phyloP scores from a whole-genome alignment of 345 rosid species.

The Corchorus capsularis region DNA sequence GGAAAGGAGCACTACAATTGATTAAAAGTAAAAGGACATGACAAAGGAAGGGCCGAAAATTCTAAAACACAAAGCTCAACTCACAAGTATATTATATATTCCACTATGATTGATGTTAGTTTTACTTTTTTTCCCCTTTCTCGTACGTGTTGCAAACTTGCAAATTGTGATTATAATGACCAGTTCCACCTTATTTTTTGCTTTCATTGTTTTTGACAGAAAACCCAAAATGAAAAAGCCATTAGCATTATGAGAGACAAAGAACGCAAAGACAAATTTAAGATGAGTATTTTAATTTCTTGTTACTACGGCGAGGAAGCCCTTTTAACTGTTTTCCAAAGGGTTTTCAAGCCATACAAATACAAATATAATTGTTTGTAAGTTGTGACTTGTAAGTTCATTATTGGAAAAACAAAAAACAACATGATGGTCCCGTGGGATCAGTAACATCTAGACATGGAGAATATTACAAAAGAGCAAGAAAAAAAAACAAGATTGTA shows the following conservation, averaged over 20 bases:
- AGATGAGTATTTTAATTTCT: neutral
- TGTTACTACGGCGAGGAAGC: neutral
- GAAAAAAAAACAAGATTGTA: neutral
- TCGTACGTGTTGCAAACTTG: neutral
- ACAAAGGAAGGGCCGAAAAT: neutral
- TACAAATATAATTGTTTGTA: neutral
- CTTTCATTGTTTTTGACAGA: neutral
- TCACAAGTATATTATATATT: neutral
- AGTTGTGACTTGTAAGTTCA: neutral
- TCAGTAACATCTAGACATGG: neutral
- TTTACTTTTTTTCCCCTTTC: neutral
- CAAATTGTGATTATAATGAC: neutral
- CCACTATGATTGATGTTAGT: neutral
- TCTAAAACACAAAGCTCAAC: neutral
- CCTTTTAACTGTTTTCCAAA: neutral
- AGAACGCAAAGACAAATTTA: neutral
- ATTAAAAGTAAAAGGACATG: neutral
- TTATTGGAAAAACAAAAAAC: neutral
- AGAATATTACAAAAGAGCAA: neutral
- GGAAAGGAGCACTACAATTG: neutral
- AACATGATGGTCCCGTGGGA: neutral
- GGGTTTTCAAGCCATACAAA: too few relatives aligned
- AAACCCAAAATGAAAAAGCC: too few relatives aligned
- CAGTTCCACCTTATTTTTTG: neutral
- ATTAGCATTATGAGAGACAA: too few relatives aligned